phyloP scores from a whole-genome alignment of 352 stramenopile genomes.

The Achlya hypogyna region DNA sequence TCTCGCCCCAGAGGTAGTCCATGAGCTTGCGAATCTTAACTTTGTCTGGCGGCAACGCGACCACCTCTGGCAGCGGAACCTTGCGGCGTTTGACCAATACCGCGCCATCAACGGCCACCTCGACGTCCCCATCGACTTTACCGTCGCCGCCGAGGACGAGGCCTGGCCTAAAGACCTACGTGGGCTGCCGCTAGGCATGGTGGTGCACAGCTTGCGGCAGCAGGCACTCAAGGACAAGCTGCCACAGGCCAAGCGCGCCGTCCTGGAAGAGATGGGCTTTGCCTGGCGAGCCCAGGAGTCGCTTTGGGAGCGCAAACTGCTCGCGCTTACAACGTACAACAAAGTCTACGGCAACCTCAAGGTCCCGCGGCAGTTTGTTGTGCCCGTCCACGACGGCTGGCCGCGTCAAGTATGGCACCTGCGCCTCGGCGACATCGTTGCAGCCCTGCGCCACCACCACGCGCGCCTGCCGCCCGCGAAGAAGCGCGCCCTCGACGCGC shows the following conservation, averaged over 20 bases:
- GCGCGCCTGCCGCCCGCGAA: neutral
- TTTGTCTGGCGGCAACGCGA: conserved; percentile 88
- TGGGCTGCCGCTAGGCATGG: conserved; percentile 26
- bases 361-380: neutral
- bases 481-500: neutral
- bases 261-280: neutral
- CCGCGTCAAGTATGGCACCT: neutral
- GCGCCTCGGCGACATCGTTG: neutral
- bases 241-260: neutral
- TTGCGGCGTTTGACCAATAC: conserved; percentile 47
- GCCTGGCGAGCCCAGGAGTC: neutral
- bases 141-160: conserved; percentile 39
- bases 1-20: neutral
- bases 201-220: conserved; percentile 24
- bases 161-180: conserved; percentile 38
- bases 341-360: neutral
- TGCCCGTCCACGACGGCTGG: conserved; percentile 3
- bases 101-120: conserved; percentile 35
- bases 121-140: conserved; percentile 54
- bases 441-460: neutral
- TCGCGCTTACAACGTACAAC: neutral
- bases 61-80: conserved; percentile 40
- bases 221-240: neutral
- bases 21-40: conserved; percentile 71
- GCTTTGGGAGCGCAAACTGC: neutral